A percentile compares a stretch with the other conserved stretches of the same genome.
phyloP scores from a whole-genome alignment of 805 yeast genomes.

The Soucietia sequanensis region DNA sequence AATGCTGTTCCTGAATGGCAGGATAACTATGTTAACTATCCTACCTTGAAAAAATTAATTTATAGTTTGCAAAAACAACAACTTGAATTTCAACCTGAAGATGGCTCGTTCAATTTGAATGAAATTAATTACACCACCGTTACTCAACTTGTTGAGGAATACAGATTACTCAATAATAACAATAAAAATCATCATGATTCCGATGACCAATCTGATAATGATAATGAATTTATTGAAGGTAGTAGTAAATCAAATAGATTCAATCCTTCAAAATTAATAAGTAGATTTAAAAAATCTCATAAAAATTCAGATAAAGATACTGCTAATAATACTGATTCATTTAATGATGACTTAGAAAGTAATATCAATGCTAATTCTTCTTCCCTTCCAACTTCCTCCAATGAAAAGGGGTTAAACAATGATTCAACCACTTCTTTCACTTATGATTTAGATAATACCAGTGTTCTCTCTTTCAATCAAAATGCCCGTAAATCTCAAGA shows the following conservation, averaged over 20 bases:
- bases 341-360: conserved; percentile 1
- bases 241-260: conserved; percentile 1
- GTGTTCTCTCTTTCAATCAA: conserved; percentile 13
- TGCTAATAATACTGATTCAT: too few relatives aligned
- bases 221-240: background rate
- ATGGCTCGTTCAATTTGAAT: conserved; percentile 18
- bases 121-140: conserved; percentile 21
- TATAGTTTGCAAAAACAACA: conserved; percentile 51
- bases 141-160: conserved; percentile 22
- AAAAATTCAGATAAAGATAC: background rate
- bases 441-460: conserved; percentile 16
- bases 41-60: conserved; percentile 53
- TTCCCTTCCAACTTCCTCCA: background rate
- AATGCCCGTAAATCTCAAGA: conserved; percentile 2
- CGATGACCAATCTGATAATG: background rate
- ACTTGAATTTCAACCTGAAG: conserved; percentile 22
- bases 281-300: conserved; percentile 6
- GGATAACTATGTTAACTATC: conserved; percentile 44
- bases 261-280: conserved; percentile 5
- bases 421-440: conserved; percentile 11
- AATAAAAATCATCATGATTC: background rate
- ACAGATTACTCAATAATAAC: background rate
- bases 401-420: conserved; percentile 8
- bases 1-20: conserved; percentile 57
- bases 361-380: conserved; percentile 1